A percentile compares a stretch with the other conserved stretches of the same genome.
phyloP scores from a whole-genome alignment of 495 filamentous ascomycete species.

The Aspergillus sclerotioniger region DNA sequence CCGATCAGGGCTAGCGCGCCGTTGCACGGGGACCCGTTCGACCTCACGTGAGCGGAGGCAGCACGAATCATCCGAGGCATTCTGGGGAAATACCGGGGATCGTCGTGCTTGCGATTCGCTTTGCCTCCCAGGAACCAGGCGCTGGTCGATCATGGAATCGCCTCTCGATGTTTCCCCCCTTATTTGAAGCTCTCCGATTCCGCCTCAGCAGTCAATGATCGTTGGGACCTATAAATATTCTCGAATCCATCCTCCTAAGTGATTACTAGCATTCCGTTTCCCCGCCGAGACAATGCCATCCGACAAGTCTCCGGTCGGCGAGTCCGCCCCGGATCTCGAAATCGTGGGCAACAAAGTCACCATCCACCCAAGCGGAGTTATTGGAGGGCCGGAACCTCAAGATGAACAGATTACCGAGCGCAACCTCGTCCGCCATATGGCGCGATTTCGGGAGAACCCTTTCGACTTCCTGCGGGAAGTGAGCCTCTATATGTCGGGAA shows the following conservation, averaged over 20 bases:
- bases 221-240: neutral
- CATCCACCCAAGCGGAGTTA: conserved; percentile 73
- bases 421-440: conserved; percentile 77
- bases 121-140: neutral
- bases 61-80: conserved; percentile 6
- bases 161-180: neutral
- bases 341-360: conserved; percentile 78
- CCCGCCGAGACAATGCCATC: conserved; percentile 30
- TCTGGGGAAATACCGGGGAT: conserved; percentile 32
- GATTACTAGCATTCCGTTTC: conserved; percentile 13
- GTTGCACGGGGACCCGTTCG: neutral
- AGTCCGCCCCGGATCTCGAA: conserved; percentile 76
- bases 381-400: conserved; percentile 36
- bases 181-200: neutral
- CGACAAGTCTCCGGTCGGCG: conserved; percentile 30
- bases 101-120: conserved; percentile 24
- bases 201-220: conserved; percentile 1
- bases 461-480: conserved; percentile 89
- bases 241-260: conserved; percentile 1
- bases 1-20: neutral
- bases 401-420: conserved; percentile 57
- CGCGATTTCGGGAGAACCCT: conserved; percentile 69
- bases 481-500: conserved; percentile 82
- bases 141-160: neutral
- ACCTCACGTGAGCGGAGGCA: conserved; percentile 13